Evolutionary conservation across 352 stramenopile genomes (phyloP).

Genomic region (Globisporangium cylindrosporum): DNA sequence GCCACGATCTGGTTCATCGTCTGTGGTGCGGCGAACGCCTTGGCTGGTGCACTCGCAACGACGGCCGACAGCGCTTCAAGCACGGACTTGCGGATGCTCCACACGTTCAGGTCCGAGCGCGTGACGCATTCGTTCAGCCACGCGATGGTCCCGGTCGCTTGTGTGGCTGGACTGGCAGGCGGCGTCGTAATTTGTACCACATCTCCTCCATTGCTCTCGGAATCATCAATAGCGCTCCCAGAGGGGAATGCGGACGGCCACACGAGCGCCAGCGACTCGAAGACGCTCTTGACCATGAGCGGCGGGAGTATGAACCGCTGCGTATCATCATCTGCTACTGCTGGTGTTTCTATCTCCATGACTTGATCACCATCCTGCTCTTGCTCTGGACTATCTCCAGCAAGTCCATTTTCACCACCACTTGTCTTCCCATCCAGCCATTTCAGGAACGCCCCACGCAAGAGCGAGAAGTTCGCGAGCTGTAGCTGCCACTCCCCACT

Average conservation of each 20-base stretch:
- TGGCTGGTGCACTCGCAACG: conserved; percentile 24
- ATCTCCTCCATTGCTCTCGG: not conserved
- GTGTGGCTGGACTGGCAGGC: not conserved
- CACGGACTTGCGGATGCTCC: conserved; percentile 64
- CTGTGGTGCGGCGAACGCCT: conserved; percentile 21
- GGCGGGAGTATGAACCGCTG: conserved; percentile 32
- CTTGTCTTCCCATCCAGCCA: conserved; percentile 29
- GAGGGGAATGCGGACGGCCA: conserved; percentile 28
- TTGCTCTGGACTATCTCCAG: not conserved
- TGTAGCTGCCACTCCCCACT: conserved; percentile 25
- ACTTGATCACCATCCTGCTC: conserved; percentile 7
- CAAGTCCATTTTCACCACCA: not conserved
- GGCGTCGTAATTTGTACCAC: not conserved
- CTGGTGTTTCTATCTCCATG: not conserved
- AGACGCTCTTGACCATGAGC: conserved; percentile 70
- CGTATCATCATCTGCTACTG: not conserved
- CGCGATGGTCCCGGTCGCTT: conserved; percentile 31
- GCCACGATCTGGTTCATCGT: conserved; percentile 37
- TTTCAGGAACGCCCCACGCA: conserved; percentile 33
- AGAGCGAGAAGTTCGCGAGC: conserved; percentile 28
- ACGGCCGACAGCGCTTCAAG: conserved; percentile 44
- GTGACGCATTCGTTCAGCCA: conserved; percentile 50
- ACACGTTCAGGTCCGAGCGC: conserved; percentile 43
- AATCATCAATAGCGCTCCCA: not conserved
- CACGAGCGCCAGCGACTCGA: conserved; percentile 54